These are phyloP conservation scores for Paracorniculantispora psalliotae DNA, from an alignment of 2,329 filamentous ascomycete species.

Conservation along the genomic window DNA sequence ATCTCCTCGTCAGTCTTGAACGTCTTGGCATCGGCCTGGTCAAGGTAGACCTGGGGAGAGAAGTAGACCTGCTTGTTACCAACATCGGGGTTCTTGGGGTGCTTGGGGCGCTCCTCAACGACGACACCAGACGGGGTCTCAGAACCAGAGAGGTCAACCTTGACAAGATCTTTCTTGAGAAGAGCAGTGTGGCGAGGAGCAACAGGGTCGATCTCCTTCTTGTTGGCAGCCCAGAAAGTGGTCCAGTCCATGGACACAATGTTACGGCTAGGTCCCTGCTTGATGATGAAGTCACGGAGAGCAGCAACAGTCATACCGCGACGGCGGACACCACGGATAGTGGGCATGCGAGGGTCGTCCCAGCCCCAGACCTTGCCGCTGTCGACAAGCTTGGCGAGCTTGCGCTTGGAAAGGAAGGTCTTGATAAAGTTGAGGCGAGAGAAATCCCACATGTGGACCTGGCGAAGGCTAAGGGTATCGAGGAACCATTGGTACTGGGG, in stretches of 20 bases:
- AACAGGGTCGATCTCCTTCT: constrained; percentile 65
- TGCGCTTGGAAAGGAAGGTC: constrained; percentile 80
- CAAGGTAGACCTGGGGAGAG: constrained; percentile 65
- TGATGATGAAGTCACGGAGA: constrained; percentile 69
- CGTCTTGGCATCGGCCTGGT: constrained; percentile 71
- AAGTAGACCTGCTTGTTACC: constrained; percentile 78
- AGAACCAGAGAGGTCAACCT: constrained; percentile 61
- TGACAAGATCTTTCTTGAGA: constrained; percentile 63
- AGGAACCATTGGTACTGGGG: constrained; percentile 84
- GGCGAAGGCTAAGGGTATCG: constrained; percentile 64
- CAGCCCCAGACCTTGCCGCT: constrained; percentile 66
- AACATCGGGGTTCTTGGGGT: constrained; percentile 74
- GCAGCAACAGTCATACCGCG: constrained; percentile 71
- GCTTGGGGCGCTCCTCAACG: constrained; percentile 68
- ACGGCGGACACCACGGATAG: constrained; percentile 65
- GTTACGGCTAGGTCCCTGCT: constrained; percentile 71
- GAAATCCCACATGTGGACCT: constrained; percentile 83
- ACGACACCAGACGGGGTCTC: constrained; percentile 59
- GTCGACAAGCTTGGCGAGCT: constrained; percentile 60
- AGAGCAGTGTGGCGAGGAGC: constrained; percentile 67
- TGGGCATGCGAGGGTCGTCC: constrained; percentile 77
- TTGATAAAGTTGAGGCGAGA: constrained; percentile 77
- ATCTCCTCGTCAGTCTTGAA: constrained; percentile 81
- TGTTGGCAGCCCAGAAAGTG: constrained; percentile 49
- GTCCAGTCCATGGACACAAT: constrained; percentile 74